A percentile compares a stretch with the other conserved stretches of the same genome.
These are phyloP conservation scores for Lasiodiplodia sp. DNA, from an alignment of 2,329 filamentous ascomycete genomes.

Conservation along the genomic window DNA sequence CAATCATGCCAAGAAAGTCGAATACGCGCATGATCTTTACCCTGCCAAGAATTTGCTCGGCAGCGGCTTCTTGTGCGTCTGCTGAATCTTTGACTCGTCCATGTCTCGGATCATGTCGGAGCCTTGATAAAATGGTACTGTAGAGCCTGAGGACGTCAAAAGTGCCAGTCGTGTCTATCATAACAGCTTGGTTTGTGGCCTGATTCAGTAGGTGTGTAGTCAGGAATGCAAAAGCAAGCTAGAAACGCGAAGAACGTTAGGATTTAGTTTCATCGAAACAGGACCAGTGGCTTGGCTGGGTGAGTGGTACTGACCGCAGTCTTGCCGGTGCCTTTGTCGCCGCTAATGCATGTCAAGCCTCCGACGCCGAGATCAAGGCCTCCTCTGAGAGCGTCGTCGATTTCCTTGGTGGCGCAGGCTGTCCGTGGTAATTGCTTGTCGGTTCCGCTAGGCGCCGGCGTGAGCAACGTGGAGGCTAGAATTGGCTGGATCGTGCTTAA, in stretches of 20 bases:
- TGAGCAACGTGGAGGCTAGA: neutral
- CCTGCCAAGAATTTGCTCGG: conserved; percentile 49
- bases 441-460: neutral
- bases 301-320: conserved; percentile 37
- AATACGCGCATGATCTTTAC: conserved; percentile 60
- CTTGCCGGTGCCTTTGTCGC: conserved; percentile 38
- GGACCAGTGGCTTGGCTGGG: neutral
- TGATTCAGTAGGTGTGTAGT: conserved; percentile 47
- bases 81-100: neutral
- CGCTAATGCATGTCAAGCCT: conserved; percentile 46
- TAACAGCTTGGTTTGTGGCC: conserved; percentile 42
- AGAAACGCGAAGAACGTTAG: neutral
- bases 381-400: conserved; percentile 49
- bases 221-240: conserved; percentile 49
- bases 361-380: conserved; percentile 47
- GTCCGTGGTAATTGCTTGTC: neutral
- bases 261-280: neutral
- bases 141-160: conserved; percentile 55
- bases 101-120: conserved; percentile 28
- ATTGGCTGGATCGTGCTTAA: neutral
- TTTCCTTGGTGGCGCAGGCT: conserved; percentile 34
- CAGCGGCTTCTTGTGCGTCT: conserved; percentile 37
- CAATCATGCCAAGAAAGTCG: conserved; percentile 56
- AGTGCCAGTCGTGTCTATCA: conserved; percentile 56
- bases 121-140: conserved; percentile 37